Evolutionary conservation across 768 basidiomycete species (phyloP), one percentile per base, ranked within the genome.

Genomic region (Lactarius indigo): DNA sequence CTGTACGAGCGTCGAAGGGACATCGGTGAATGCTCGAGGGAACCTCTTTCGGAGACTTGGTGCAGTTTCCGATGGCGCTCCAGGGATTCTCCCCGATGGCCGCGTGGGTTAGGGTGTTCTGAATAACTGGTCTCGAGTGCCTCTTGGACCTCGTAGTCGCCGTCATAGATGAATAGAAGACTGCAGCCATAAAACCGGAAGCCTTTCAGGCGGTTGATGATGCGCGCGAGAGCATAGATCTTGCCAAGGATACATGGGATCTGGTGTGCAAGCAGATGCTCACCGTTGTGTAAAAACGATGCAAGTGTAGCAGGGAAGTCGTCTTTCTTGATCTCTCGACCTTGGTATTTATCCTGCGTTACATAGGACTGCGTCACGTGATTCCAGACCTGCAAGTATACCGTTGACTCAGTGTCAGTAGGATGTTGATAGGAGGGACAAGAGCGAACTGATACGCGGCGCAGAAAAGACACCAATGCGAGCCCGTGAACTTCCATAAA

Each of bases 181-280:
- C 92, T 94, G 78, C 96, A 98, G 17, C 97, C 97, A 75, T 99
- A 99, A 78, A 99, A 98, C 58, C 97, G 87, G 79, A 92, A 99
- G n/a, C 97, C 94, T 72, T 90, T 91, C 67, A 99, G 80, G 9
- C 90, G 86, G 74, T 88, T 83, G 72, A 98, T 84, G 78, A 98
- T 97, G 57, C 88, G 86, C 30, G 96, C 96, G 57, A 99, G 86
- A n/a, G 88, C 88, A 74, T 96, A 96, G 20, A 99, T 80, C 79
- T 98, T 97, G 75, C 90, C 90, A 58, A 98, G 84, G 59, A 98
- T 83, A 66, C 85, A 77, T 2, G 97, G 97, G 70, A 99, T 97
- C 72, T 98, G 97, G 75, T 97, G 89, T 39, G 88, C 86, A 70
- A 98, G 83, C 33, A 98, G 79, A 15, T 82, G 83, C 71, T 91